Evolutionary conservation across 176 grass and related monocot species (phyloP).

Genomic region (Eragrostis curvula): DNA sequence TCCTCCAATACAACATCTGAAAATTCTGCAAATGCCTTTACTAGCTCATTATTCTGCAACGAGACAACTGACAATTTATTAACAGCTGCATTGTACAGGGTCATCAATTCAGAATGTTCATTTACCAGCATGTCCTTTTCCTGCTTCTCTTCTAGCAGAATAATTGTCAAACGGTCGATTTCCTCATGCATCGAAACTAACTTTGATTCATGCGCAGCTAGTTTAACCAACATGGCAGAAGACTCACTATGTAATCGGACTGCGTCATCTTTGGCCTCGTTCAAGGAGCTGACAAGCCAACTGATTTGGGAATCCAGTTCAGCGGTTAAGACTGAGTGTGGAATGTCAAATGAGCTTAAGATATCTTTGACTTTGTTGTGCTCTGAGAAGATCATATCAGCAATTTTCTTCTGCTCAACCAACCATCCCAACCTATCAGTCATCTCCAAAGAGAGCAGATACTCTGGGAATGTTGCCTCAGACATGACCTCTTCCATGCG

Average conservation of each 20-base stretch:
- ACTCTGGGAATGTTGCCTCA: slow-evolving; percentile 58
- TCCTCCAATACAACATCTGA: slow-evolving; percentile 66
- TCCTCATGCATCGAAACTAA: slow-evolving; percentile 68
- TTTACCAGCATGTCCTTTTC: slow-evolving; percentile 75
- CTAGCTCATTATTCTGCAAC: slow-evolving; percentile 59
- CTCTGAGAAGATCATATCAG: slow-evolving; percentile 65
- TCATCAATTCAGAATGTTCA: slow-evolving; percentile 75
- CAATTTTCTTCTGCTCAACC: slow-evolving; percentile 73
- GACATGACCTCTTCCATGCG: slow-evolving; percentile 64
- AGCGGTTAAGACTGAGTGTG: slow-evolving; percentile 54
- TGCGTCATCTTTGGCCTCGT: slow-evolving; percentile 62
- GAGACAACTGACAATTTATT: slow-evolving; percentile 63
- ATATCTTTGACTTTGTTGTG: slow-evolving; percentile 78
- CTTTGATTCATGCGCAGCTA: slow-evolving; percentile 64
- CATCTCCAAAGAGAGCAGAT: slow-evolving; percentile 69
- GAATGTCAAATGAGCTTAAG: slow-evolving; percentile 69
- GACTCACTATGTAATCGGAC: slow-evolving; percentile 58
- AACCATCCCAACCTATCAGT: slow-evolving; percentile 76
- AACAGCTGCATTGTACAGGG: slow-evolving; percentile 49
- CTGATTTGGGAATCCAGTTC: slow-evolving; percentile 80
- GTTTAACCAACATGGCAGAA: slow-evolving; percentile 44
- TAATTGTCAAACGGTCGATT: slow-evolving; percentile 63
- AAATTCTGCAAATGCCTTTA: slow-evolving; percentile 66
- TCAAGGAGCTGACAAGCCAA: slow-evolving; percentile 70
- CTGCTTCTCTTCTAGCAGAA: slow-evolving; percentile 81